phyloP scores from a whole-genome alignment of 202 grass and related monocot species.

The Cymbopogon flexuosus region DNA sequence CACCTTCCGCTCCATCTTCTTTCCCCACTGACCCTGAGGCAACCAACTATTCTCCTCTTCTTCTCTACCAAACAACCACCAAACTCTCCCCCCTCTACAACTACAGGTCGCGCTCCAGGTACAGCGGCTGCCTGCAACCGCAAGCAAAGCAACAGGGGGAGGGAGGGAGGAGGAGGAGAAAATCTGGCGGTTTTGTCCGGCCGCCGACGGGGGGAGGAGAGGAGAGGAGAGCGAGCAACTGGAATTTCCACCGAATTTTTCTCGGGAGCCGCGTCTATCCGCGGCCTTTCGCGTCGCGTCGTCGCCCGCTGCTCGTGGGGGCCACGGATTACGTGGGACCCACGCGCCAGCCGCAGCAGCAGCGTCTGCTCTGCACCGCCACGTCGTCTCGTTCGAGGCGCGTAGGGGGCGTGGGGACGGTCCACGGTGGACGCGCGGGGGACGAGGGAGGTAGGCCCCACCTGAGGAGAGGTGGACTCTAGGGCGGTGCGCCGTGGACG shows the following conservation, averaged over 20 bases:
- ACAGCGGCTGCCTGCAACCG: not conserved
- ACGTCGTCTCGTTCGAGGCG: slow-evolving; percentile 26
- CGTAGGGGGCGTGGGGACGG: not conserved
- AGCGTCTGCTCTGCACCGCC: not conserved
- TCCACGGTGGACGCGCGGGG: not conserved
- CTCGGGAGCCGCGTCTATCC: not conserved
- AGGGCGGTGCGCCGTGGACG: not conserved
- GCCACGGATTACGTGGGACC: rapidly evolving
- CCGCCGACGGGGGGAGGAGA: not conserved
- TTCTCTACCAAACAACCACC: not conserved
- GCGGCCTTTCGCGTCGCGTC: not conserved
- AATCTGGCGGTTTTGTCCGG: not conserved
- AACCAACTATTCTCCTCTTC: not conserved
- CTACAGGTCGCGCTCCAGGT: not conserved
- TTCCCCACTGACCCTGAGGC: not conserved
- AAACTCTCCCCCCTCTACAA: not conserved
- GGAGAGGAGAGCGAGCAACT: not conserved
- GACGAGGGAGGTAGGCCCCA: not conserved
- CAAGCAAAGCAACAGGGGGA: not conserved
- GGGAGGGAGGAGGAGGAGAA: not conserved
- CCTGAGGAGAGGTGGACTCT: not conserved
- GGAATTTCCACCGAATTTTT: not conserved
- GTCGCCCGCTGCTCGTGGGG: not conserved
- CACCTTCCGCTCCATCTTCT: slow-evolving; percentile 72
- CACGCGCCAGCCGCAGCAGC: not conserved